Percentiles rank a stretch among this genome's conserved stretches.
Evolutionary conservation across 2,329 filamentous ascomycete species (phyloP).

Genomic region (Myriosclerotinia scirpicola): DNA sequence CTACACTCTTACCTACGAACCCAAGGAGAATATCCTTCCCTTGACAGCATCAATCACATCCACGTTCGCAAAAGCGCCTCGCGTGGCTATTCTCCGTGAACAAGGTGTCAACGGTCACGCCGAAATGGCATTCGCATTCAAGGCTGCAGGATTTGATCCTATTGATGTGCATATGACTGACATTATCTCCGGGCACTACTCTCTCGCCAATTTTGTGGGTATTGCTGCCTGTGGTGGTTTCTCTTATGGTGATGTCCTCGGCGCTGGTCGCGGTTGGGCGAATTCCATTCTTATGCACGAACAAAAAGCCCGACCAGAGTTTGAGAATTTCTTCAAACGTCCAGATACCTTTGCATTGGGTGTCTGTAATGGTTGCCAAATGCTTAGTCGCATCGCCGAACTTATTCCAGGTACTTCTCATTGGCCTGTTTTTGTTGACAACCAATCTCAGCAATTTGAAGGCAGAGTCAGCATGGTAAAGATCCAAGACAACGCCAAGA

Average conservation of each 20-base stretch:
- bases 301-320: constrained; percentile 69
- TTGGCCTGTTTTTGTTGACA: constrained; percentile 87
- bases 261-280: constrained; percentile 95
- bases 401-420: constrained; percentile 79
- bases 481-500: constrained; percentile 61
- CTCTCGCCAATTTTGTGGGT: constrained; percentile 79
- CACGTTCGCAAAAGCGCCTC: constrained; percentile 60
- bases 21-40: constrained; percentile 71
- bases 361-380: constrained; percentile 97
- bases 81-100: constrained; percentile 90
- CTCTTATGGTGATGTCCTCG: constrained; percentile 84
- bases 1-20: constrained; percentile 80
- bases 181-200: constrained; percentile 70
- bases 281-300: constrained; percentile 87
- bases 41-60: constrained; percentile 52
- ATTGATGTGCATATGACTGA: constrained; percentile 98
- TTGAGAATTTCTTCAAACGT: constrained; percentile 81
- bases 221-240: constrained; percentile 96
- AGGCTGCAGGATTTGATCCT: constrained; percentile 83
- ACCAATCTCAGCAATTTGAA: constrained; percentile 86
- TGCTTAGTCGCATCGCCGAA: constrained; percentile 78
- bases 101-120: constrained; percentile 93
- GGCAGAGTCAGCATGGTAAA: constrained; percentile 83
- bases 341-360: constrained; percentile 89
- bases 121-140: constrained; percentile 98